These are phyloP conservation scores for Suillus spraguei DNA, from an alignment of 768 basidiomycete species.

Conservation along the genomic window DNA sequence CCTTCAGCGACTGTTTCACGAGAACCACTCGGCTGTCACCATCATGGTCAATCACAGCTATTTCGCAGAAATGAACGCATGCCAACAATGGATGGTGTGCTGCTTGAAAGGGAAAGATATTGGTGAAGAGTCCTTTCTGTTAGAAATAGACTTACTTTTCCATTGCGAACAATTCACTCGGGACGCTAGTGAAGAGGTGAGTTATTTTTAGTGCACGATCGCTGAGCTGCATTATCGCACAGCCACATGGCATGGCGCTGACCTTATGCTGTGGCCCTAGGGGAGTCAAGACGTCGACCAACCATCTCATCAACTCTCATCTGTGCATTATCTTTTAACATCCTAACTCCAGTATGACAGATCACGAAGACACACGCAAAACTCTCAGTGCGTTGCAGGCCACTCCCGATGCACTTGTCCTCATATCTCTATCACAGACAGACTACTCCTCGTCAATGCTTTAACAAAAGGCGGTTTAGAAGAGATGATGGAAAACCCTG, in stretches of 20 bases:
- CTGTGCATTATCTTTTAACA: neutral
- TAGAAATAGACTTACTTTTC: neutral
- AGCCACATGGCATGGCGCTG: neutral
- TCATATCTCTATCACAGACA: constrained; percentile 20
- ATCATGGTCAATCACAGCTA: constrained; percentile 3
- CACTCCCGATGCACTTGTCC: neutral
- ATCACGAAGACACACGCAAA: constrained; percentile 14
- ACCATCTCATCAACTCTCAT: neutral
- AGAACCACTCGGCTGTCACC: neutral
- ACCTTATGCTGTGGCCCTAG: no score
- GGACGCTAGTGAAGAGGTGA: no score
- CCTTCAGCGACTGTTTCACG: constrained; percentile 29
- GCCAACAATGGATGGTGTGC: constrained; percentile 1
- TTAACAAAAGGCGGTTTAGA: constrained; percentile 29
- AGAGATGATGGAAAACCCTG: constrained; percentile 21
- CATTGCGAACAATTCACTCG: constrained; percentile 4
- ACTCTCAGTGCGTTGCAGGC: constrained; percentile 24
- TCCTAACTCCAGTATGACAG: constrained; percentile 16
- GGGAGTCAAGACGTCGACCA: neutral
- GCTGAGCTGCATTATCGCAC: neutral
- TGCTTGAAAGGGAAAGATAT: neutral
- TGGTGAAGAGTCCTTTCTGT: neutral
- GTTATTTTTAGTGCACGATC: neutral
- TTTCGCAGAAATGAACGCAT: constrained; percentile 13
- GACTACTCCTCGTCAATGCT: constrained; percentile 27